Conservation (phyloP, 2,329 filamentous ascomycete genomes). For the Calonectria montana region DNA sequence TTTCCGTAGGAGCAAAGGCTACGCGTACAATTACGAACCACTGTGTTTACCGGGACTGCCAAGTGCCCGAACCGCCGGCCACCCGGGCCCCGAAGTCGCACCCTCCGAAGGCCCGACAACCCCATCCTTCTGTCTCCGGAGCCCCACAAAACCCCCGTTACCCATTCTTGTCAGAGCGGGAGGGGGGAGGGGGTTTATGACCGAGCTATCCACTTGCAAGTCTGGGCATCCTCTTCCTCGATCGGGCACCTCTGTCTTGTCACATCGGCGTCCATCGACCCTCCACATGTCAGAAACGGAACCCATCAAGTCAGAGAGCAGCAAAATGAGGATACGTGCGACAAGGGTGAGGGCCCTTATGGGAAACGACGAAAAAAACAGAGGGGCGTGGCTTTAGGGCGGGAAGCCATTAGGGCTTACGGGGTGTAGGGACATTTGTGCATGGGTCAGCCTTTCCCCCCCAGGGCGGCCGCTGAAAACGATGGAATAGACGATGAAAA, state of each 20-base stretch:
- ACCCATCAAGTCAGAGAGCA: background rate
- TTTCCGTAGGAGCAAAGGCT: background rate
- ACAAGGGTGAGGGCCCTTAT: constrained; percentile 19
- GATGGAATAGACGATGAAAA: background rate
- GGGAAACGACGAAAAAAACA: background rate
- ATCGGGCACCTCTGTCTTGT: constrained; percentile 2
- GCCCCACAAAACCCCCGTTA: background rate
- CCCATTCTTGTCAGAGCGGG: background rate
- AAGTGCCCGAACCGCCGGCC: constrained; percentile 7
- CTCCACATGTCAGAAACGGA: constrained; percentile 17
- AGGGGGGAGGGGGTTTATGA: background rate
- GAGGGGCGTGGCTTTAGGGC: constrained; percentile 28
- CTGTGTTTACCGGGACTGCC: background rate
- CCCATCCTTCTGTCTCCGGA: background rate
- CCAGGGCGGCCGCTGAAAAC: constrained; percentile 15
- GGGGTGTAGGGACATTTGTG: constrained; percentile 30
- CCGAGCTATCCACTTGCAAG: background rate
- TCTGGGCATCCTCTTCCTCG: background rate
- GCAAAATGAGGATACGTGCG: constrained; percentile 4
- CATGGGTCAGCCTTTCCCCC: constrained; percentile 19
- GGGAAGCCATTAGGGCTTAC: constrained; percentile 40
- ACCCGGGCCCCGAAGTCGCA: background rate
- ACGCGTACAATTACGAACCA: background rate
- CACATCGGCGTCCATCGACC: background rate
- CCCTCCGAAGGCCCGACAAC: background rate